Evolutionary conservation across 1,284 basidiomycete genomes (phyloP).

Genomic region (Afroboletus lepidellus): DNA sequence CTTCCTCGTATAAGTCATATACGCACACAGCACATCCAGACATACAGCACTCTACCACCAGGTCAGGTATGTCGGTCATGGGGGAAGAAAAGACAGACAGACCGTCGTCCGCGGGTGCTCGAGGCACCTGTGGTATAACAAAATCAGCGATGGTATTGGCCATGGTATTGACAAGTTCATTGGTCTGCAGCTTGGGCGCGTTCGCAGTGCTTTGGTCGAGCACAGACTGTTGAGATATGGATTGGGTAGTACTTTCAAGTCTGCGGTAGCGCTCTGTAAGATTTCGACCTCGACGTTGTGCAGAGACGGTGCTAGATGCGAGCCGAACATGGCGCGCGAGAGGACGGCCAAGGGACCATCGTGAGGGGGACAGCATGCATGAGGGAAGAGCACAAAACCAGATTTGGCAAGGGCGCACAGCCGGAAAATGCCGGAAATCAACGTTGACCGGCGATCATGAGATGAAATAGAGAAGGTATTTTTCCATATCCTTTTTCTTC

Average conservation of each 20-base stretch:
- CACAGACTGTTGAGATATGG: slow-evolving; percentile 37
- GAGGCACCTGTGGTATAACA: slow-evolving; percentile 57
- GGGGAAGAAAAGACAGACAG: not conserved
- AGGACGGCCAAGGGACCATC: slow-evolving; percentile 8
- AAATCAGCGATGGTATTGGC: slow-evolving; percentile 45
- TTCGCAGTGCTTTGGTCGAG: slow-evolving; percentile 7
- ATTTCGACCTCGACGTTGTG: slow-evolving; percentile 42
- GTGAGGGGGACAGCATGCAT: slow-evolving; percentile 15
- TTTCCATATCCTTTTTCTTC: too few species aligned
- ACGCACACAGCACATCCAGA: slow-evolving; percentile 88
- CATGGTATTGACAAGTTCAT: not conserved
- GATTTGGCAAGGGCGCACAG: not conserved
- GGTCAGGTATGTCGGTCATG: not conserved
- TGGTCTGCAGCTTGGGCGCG: not conserved
- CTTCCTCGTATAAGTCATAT: slow-evolving; percentile 83
- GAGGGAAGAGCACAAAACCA: not conserved
- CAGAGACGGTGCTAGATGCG: slow-evolving; percentile 2
- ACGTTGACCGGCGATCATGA: too few species aligned
- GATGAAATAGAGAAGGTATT: too few species aligned
- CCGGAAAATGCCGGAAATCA: not conserved
- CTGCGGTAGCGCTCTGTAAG: slow-evolving; percentile 50
- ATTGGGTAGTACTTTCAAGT: slow-evolving; percentile 54
- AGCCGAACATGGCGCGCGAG: slow-evolving; percentile 5
- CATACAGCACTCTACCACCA: slow-evolving; percentile 80
- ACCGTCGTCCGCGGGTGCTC: slow-evolving; percentile 63